Evolutionary conservation across 371 early-diverging fungal genomes (phyloP).

Genomic region (Smittium culicis): DNA sequence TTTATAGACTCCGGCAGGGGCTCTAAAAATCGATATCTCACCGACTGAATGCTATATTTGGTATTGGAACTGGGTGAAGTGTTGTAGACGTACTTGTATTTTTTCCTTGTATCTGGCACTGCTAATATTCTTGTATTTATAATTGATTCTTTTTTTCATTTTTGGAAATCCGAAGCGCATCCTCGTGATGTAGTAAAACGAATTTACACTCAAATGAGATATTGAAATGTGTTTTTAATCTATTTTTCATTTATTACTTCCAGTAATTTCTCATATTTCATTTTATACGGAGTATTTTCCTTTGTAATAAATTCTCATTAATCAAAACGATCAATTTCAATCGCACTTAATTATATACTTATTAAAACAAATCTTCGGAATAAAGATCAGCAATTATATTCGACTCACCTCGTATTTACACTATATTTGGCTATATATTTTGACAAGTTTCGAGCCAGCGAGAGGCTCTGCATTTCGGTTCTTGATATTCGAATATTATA

Average conservation of each 20-base stretch:
- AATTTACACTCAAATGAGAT: not conserved
- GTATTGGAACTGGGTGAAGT: slow-evolving; percentile 11
- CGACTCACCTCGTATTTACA: not conserved
- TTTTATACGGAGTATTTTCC: not conserved
- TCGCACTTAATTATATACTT: not conserved
- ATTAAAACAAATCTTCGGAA: not conserved
- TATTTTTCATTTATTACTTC: not conserved
- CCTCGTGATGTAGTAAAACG: not conserved
- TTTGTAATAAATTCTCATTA: too few relatives aligned
- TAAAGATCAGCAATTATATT: not conserved
- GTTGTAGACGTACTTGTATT: not conserved
- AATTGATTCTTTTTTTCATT: not conserved
- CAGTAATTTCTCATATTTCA: not conserved
- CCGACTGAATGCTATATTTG: slow-evolving; percentile 18
- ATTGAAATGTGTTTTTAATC: not conserved
- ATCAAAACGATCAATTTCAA: too few relatives aligned
- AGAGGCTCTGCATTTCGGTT: slow-evolving; percentile 7
- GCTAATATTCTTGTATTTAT: slow-evolving; percentile 11
- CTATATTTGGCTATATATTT: not conserved
- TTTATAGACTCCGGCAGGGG: slow-evolving; percentile 16
- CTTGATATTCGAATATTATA: slow-evolving; percentile 10
- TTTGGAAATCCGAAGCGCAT: not conserved
- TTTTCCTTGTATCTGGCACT: slow-evolving; percentile 19
- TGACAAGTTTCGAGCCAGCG: slow-evolving; percentile 6
- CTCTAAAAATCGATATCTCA: slow-evolving; percentile 32